These are phyloP conservation scores for Dactylellina haptotyla DNA, from an alignment of 2,329 filamentous ascomycete genomes.

Conservation along the genomic window DNA sequence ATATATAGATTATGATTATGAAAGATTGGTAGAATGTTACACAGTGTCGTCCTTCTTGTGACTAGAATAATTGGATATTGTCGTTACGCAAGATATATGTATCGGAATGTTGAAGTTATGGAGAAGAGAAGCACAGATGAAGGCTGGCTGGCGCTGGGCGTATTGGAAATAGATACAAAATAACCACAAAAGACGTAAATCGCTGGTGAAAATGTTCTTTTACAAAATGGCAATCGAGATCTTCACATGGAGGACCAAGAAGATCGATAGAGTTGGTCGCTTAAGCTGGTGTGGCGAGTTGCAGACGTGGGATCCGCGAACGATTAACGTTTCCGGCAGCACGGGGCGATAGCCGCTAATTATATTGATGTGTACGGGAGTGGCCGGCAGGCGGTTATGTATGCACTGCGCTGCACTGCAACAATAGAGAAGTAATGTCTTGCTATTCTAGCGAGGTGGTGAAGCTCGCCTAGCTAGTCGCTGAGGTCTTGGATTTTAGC, in stretches of 20 bases:
- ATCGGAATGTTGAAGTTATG: background rate
- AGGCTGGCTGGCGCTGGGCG: background rate
- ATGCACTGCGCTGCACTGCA: too few species aligned
- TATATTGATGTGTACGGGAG: background rate
- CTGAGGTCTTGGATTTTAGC: too few species aligned
- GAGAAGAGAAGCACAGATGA: background rate
- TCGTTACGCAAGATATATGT: background rate
- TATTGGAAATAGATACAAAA: background rate
- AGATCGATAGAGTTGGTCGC: background rate
- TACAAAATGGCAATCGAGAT: background rate
- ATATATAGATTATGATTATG: background rate
- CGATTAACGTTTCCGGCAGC: constrained; percentile 7
- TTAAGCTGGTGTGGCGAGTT: constrained; percentile 14
- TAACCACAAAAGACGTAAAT: background rate
- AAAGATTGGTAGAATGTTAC: background rate
- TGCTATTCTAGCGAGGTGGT: too few species aligned
- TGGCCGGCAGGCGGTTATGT: too few species aligned
- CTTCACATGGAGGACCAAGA: background rate
- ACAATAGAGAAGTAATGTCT: too few species aligned
- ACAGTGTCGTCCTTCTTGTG: too few species aligned
- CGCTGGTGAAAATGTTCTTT: background rate
- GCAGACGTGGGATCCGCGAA: constrained; percentile 3
- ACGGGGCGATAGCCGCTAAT: background rate
- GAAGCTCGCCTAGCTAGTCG: too few species aligned
- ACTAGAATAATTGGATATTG: background rate